A percentile compares a stretch with the other conserved stretches of the same genome.
phyloP scores from a whole-genome alignment of 441 rosid genomes.

The Metrosideros polymorpha region DNA sequence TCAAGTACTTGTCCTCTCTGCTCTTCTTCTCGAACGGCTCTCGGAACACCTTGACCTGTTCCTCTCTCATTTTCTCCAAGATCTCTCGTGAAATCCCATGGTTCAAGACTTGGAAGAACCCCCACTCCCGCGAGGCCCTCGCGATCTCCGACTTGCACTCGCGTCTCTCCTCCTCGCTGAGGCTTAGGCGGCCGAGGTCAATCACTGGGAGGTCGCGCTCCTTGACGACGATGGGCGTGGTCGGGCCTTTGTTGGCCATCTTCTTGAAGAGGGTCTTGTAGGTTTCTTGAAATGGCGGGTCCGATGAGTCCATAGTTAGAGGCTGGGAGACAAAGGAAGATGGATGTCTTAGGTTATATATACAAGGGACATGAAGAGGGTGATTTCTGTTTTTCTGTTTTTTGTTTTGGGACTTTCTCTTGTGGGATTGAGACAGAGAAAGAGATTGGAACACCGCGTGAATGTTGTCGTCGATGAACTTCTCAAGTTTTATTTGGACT shows the following conservation, averaged over 20 bases:
- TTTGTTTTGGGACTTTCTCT: not conserved
- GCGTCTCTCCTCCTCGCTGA: constrained; percentile 9
- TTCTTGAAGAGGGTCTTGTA: constrained; percentile 16
- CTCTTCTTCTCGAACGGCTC: constrained; percentile 35
- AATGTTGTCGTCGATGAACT: constrained; percentile 16
- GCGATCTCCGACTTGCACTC: constrained; percentile 32
- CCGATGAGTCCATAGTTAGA: constrained; percentile 8
- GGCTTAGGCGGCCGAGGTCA: constrained; percentile 29
- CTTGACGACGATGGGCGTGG: not conserved
- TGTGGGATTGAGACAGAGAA: not conserved
- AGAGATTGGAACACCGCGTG: not conserved
- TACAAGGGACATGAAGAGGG: not conserved
- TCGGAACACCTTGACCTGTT: constrained; percentile 35
- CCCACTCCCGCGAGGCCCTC: constrained; percentile 49
- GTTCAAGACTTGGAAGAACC: constrained; percentile 56
- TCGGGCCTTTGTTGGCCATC: not conserved
- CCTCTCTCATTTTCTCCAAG: constrained; percentile 24
- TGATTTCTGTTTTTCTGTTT: not conserved
- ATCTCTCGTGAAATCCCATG: constrained; percentile 44
- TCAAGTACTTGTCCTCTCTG: constrained; percentile 12
- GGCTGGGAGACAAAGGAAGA: not conserved
- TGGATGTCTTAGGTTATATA: not conserved
- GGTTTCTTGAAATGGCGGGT: constrained; percentile 33
- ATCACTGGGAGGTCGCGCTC: constrained; percentile 42
- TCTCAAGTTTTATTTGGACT: constrained; percentile 8